A percentile compares a stretch with the other conserved stretches of the same genome.
phyloP scores from a whole-genome alignment of 345 rosid species.

The Salix koriyanagi region DNA sequence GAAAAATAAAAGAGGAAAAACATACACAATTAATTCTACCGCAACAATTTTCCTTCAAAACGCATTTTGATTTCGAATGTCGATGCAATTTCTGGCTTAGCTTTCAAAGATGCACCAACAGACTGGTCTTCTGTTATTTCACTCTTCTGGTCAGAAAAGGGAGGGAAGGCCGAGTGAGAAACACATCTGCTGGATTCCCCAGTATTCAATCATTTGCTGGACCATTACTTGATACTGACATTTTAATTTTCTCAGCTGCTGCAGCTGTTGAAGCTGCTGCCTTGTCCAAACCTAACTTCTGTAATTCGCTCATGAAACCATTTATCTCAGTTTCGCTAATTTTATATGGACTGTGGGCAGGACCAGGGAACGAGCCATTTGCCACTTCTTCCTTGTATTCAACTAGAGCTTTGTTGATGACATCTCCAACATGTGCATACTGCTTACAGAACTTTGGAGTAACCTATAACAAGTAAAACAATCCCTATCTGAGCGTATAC shows the following conservation, averaged over 20 bases:
- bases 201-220: neutral
- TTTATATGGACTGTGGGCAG: constrained; percentile 70
- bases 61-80: too few relatives aligned
- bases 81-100: neutral
- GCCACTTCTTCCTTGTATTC: constrained; percentile 79
- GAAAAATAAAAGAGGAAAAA: too few relatives aligned
- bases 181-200: neutral
- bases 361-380: constrained; percentile 66
- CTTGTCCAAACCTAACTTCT: constrained; percentile 59
- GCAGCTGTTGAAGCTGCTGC: constrained; percentile 68
- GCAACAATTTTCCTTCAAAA: neutral
- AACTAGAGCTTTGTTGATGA: constrained; percentile 64
- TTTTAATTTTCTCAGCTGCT: constrained; percentile 46
- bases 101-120: neutral
- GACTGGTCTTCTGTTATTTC: neutral
- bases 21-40: neutral
- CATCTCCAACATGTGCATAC: constrained; percentile 64
- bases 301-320: constrained; percentile 65
- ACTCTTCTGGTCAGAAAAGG: neutral
- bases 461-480: constrained; percentile 41
- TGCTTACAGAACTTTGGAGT: constrained; percentile 91
- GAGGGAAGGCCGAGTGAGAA: neutral
- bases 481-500: neutral
- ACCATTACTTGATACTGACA: neutral
- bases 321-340: constrained; percentile 45